A percentile compares a stretch with the other conserved stretches of the same genome.
Conservation (phyloP, 257 asterid species). For the Forsythia suspensa region DNA sequence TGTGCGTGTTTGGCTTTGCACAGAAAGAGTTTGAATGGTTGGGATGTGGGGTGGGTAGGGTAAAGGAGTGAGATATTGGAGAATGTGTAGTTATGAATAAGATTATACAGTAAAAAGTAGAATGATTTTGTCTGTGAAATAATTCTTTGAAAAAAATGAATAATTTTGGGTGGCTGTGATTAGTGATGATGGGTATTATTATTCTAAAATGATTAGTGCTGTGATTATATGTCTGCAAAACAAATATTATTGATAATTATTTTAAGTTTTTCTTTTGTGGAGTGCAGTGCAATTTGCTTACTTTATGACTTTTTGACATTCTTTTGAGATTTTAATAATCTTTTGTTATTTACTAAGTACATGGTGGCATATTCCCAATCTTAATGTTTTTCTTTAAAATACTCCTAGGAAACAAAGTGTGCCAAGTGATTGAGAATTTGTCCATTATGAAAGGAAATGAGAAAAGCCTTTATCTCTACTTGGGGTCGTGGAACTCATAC, state of each 20-base stretch:
- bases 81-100: slow-evolving; percentile 37
- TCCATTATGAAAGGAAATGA: too few species aligned
- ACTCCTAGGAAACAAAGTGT: too few species aligned
- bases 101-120: slow-evolving; percentile 35
- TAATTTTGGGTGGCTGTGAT: slow-evolving; percentile 37
- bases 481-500: too few species aligned
- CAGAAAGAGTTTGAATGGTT: slow-evolving; percentile 30
- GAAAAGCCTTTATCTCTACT: too few species aligned
- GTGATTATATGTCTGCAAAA: slow-evolving; percentile 45
- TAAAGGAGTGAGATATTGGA: slow-evolving; percentile 28
- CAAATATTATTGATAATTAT: slow-evolving; percentile 8
- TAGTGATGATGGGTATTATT: slow-evolving; percentile 75
- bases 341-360: slow-evolving; percentile 14
- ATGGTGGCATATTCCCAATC: too few species aligned
- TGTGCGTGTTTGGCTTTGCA: slow-evolving; percentile 37
- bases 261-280: slow-evolving; percentile 23
- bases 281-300: slow-evolving; percentile 32
- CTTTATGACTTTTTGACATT: slow-evolving; percentile 24
- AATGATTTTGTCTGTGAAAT: slow-evolving; percentile 46
- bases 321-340: slow-evolving; percentile 15
- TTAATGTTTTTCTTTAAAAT: too few species aligned
- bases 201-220: slow-evolving; percentile 72
- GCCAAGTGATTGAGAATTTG: too few species aligned
- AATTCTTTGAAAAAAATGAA: slow-evolving; percentile 9
- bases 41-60: not conserved